Conservation (phyloP, 768 basidiomycete species). For the Hygrophorus pudorinus region DNA sequence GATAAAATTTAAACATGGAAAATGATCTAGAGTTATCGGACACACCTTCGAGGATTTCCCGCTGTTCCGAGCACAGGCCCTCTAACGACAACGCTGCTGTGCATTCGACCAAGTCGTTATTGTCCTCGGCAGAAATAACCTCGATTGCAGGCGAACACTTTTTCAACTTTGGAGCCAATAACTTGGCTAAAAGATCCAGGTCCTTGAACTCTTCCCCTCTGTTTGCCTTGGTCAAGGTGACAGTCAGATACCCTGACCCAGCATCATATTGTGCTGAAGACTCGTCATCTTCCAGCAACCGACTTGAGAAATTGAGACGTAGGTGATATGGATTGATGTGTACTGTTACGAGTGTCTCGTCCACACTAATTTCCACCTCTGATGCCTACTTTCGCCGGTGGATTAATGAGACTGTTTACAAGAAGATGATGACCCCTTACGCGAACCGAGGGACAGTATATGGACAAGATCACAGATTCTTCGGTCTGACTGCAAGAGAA, state of each 20-base stretch:
- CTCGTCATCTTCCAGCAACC: conserved; percentile 55
- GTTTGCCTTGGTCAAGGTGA: conserved; percentile 61
- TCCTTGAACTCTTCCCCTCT: conserved; percentile 64
- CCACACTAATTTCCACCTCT: conserved; percentile 72
- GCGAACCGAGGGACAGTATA: conserved; percentile 67
- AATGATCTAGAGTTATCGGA: background rate
- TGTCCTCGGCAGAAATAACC: conserved; percentile 30
- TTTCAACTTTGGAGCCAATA: conserved; percentile 57
- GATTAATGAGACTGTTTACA: conserved; percentile 3
- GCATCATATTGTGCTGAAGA: conserved; percentile 72
- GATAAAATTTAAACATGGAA: conserved; percentile 6
- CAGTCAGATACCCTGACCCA: conserved; percentile 62
- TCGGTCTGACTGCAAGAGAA: conserved; percentile 62
- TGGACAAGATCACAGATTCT: conserved; percentile 41
- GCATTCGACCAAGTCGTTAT: conserved; percentile 31
- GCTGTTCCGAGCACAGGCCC: conserved; percentile 40
- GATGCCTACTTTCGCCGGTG: conserved; percentile 49
- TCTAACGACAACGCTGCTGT: conserved; percentile 16
- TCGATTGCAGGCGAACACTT: conserved; percentile 40
- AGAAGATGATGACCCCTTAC: conserved; percentile 27
- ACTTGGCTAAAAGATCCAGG: conserved; percentile 67
- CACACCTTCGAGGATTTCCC: conserved; percentile 51
- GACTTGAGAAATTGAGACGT: conserved; percentile 64
- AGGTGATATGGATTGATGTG: conserved; percentile 83
- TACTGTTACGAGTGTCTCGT: conserved; percentile 57